Evolutionary conservation across 1,284 basidiomycete genomes (phyloP).

Genomic region (Leccinum insigne): DNA sequence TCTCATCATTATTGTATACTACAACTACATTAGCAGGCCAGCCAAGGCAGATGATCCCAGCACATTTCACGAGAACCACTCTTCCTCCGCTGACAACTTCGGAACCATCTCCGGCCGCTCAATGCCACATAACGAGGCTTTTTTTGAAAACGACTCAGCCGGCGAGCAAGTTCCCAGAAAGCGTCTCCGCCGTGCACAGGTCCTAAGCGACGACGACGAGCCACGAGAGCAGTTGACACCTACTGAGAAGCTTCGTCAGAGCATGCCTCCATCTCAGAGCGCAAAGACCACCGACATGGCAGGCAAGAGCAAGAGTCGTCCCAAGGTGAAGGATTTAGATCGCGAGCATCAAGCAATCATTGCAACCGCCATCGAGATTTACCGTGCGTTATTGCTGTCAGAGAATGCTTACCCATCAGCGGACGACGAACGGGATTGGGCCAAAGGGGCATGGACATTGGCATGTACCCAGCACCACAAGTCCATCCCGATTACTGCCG

Average conservation of each 20-base stretch:
- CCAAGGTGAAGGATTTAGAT: not conserved
- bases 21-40: too few species aligned
- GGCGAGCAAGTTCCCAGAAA: too few species aligned
- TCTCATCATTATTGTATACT: too few species aligned
- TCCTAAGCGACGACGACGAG: too few species aligned
- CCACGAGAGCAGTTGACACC: not conserved
- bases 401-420: not conserved
- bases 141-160: too few species aligned
- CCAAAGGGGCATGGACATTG: not conserved
- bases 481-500: not conserved
- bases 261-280: not conserved
- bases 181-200: too few species aligned
- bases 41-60: too few species aligned
- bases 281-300: not conserved
- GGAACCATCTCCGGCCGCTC: too few species aligned
- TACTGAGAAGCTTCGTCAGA: not conserved
- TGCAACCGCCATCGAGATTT: not conserved
- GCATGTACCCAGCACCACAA: not conserved
- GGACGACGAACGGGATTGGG: not conserved
- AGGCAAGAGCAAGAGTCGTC: not conserved
- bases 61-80: too few species aligned
- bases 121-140: too few species aligned
- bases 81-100: too few species aligned
- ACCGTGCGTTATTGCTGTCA: not conserved
- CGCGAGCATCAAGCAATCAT: not conserved